Conservation (phyloP, 805 yeast species). For the Lipomyces oligophaga region DNA sequence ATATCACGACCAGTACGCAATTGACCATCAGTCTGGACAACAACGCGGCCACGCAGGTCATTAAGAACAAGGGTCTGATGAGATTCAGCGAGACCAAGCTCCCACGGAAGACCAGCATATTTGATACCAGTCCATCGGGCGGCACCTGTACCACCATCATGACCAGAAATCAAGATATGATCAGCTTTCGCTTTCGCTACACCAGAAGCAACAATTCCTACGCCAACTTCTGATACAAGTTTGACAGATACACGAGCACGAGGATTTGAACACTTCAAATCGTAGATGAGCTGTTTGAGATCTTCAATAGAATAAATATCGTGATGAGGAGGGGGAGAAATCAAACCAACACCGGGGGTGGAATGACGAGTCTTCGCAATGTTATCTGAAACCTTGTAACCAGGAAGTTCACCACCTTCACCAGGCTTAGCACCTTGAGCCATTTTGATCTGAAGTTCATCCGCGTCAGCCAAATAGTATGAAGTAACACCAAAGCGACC, state of each 20-base stretch:
- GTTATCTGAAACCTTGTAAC: constrained; percentile 79
- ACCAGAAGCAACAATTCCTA: constrained; percentile 98
- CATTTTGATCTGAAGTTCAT: constrained; percentile 95
- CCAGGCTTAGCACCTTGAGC: constrained; percentile 99
- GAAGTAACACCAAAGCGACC: constrained; percentile 98
- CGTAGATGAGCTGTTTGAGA: constrained; percentile 92
- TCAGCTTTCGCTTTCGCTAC: constrained; percentile 99
- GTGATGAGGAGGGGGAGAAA: constrained; percentile 98
- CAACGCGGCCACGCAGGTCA: constrained; percentile 92
- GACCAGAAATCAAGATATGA: constrained; percentile 91
- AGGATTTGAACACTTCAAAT: constrained; percentile 94
- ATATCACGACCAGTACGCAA: constrained; percentile 94
- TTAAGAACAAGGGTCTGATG: constrained; percentile 95
- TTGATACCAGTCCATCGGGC: constrained; percentile 96
- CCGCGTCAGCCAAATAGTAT: constrained; percentile 89
- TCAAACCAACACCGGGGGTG: constrained; percentile 93
- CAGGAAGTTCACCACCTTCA: constrained; percentile 98
- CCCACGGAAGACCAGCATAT: constrained; percentile 98
- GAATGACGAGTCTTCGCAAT: constrained; percentile 96
- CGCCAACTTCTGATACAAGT: constrained; percentile 97
- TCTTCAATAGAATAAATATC: constrained; percentile 98
- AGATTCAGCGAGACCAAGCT: constrained; percentile 94
- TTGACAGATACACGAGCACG: constrained; percentile 95
- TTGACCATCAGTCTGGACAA: constrained; percentile 98
- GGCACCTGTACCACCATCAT: constrained; percentile 99